phyloP scores from a whole-genome alignment of 2,329 filamentous ascomycete species.

The Albifimbria verrucaria region DNA sequence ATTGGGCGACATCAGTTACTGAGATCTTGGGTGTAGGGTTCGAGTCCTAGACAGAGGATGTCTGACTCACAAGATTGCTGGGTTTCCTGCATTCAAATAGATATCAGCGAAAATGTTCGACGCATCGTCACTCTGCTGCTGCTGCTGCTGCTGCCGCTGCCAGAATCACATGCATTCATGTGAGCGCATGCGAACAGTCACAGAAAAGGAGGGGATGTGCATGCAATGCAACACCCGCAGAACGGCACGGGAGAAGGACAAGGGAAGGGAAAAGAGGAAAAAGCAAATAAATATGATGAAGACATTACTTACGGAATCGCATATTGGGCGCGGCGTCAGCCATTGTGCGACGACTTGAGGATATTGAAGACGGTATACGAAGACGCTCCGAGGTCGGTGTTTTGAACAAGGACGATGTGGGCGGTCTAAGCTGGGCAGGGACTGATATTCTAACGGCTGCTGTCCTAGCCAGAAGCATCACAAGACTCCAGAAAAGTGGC shows the following conservation, averaged over 20 bases:
- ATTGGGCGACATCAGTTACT: too few relatives aligned
- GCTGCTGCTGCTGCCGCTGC: too few relatives aligned
- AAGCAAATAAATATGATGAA: background rate
- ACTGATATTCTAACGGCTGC: background rate
- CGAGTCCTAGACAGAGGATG: too few relatives aligned
- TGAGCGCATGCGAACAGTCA: too few relatives aligned
- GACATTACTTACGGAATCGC: constrained; percentile 30
- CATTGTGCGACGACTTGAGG: background rate
- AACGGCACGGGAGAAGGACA: too few relatives aligned
- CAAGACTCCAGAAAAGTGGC: too few relatives aligned
- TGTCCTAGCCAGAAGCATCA: background rate
- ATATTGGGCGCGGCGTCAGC: constrained; percentile 13
- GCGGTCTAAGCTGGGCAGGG: background rate
- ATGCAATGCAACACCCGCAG: too few relatives aligned
- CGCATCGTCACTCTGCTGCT: too few relatives aligned
- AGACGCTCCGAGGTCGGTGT: background rate
- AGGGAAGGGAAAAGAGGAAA: background rate
- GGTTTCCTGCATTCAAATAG: constrained; percentile 35
- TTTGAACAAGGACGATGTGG: background rate
- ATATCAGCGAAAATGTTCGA: background rate
- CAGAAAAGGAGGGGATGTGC: too few relatives aligned
- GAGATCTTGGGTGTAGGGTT: too few relatives aligned
- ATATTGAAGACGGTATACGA: background rate
- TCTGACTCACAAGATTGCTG: constrained; percentile 46
- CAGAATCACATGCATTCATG: too few relatives aligned